phyloP scores from a whole-genome alignment of 139 green algal species.

The Chlamydomonas eustigma region DNA sequence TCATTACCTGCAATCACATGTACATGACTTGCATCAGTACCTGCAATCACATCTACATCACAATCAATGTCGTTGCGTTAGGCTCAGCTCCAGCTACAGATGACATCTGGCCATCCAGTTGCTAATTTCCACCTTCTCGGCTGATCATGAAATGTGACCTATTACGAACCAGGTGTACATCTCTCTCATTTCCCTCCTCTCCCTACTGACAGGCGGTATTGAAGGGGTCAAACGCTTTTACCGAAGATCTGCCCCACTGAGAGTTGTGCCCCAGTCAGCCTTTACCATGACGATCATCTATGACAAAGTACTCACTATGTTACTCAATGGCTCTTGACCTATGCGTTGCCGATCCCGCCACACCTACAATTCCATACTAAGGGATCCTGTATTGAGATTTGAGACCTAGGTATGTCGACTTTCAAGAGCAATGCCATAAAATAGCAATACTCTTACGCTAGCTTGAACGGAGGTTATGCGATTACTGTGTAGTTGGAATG shows the following conservation, averaged over 20 bases:
- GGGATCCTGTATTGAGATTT: no score
- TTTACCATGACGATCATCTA: slow-evolving; percentile 95
- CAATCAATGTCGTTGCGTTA: slow-evolving; percentile 90
- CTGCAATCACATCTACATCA: slow-evolving; percentile 97
- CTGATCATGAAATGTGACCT: no score
- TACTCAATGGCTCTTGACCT: no score
- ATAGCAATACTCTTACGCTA: no score
- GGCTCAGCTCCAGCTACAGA: slow-evolving; percentile 62
- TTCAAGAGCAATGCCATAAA: no score
- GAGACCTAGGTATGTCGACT: no score
- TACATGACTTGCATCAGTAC: neutral
- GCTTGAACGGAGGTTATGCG: no score
- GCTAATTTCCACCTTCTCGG: slow-evolving; percentile 72
- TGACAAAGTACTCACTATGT: slow-evolving; percentile 62
- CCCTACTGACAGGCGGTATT: slow-evolving; percentile 46
- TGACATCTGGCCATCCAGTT: slow-evolving; percentile 55
- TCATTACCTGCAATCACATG: neutral
- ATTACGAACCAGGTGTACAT: no score
- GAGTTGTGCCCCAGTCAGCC: slow-evolving; percentile 79
- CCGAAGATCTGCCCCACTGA: slow-evolving; percentile 80
- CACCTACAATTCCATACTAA: no score
- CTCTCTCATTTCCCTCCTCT: neutral
- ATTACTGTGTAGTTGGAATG: no score
- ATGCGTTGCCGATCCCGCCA: no score
- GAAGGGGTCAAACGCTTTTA: slow-evolving; percentile 88